phyloP scores from a whole-genome alignment of 176 grass and related monocot species.

The Zoysia japonica region DNA sequence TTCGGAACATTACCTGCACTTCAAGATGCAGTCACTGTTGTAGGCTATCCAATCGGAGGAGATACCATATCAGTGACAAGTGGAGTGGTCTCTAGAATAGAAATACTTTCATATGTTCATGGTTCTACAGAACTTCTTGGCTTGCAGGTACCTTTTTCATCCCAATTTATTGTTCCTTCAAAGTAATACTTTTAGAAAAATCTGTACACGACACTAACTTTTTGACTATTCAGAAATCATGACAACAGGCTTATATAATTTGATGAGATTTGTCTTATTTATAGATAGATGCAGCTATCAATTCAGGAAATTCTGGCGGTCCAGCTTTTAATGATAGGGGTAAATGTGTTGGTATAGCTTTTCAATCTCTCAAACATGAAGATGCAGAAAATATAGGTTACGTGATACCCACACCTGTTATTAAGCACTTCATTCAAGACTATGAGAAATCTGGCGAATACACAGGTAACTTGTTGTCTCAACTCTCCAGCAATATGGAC shows the following conservation, averaged over 20 bases:
- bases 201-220: background rate
- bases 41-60: constrained; percentile 97
- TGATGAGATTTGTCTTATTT: background rate
- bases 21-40: constrained; percentile 93
- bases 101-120: constrained; percentile 97
- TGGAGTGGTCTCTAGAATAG: constrained; percentile 97
- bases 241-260: background rate
- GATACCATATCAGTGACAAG: constrained; percentile 98
- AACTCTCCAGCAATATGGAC: background rate
- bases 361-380: constrained; percentile 98
- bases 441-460: constrained; percentile 91
- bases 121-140: constrained; percentile 96
- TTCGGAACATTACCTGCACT: constrained; percentile 85
- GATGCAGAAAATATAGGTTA: constrained; percentile 99
- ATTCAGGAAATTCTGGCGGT: constrained; percentile 96
- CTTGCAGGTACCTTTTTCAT: constrained; percentile 59
- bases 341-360: constrained; percentile 96
- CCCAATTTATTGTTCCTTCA: background rate
- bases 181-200: background rate
- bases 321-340: constrained; percentile 90
- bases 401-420: constrained; percentile 94
- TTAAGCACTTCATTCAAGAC: constrained; percentile 90
- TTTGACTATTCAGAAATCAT: background rate
- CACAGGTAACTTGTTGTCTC: constrained; percentile 60
- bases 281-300: constrained; percentile 99